These are phyloP conservation scores for Erysimum pusillum DNA, from an alignment of 441 rosid species.

Conservation along the genomic window DNA sequence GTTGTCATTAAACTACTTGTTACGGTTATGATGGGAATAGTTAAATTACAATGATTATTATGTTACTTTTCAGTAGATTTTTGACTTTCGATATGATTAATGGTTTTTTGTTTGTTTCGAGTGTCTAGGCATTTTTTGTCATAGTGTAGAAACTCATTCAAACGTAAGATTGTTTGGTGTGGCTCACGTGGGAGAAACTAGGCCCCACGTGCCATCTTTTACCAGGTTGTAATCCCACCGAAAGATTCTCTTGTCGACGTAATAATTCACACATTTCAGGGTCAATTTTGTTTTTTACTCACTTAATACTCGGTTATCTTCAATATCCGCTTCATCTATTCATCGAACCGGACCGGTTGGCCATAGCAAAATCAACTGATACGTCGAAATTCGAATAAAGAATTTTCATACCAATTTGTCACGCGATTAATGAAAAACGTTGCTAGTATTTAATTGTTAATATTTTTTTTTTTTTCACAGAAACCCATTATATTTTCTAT, in stretches of 20 bases:
- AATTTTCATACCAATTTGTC: neutral
- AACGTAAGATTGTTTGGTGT: slow-evolving; percentile 1
- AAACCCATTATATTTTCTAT: no score
- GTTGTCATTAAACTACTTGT: slow-evolving; percentile 1
- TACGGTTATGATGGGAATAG: neutral
- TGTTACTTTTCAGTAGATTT: neutral
- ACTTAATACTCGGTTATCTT: neutral
- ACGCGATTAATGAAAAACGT: neutral
- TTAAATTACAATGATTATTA: neutral
- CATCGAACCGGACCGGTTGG: slow-evolving; percentile 10
- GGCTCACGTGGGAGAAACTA: slow-evolving; percentile 44
- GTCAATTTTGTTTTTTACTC: slow-evolving; percentile 44
- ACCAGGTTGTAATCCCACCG: slow-evolving; percentile 51
- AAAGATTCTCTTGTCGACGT: slow-evolving; percentile 60
- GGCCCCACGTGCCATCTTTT: slow-evolving; percentile 38
- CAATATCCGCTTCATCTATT: neutral
- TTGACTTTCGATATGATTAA: neutral
- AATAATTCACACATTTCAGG: slow-evolving; percentile 33
- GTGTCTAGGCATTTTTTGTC: neutral
- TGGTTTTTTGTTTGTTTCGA: neutral
- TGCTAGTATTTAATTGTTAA: neutral
- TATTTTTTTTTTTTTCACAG: no score
- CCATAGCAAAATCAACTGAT: neutral
- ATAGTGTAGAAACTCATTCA: neutral
- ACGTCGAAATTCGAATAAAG: neutral